Evolutionary conservation across 768 basidiomycete genomes (phyloP).

Genomic region (Suillus discolor): DNA sequence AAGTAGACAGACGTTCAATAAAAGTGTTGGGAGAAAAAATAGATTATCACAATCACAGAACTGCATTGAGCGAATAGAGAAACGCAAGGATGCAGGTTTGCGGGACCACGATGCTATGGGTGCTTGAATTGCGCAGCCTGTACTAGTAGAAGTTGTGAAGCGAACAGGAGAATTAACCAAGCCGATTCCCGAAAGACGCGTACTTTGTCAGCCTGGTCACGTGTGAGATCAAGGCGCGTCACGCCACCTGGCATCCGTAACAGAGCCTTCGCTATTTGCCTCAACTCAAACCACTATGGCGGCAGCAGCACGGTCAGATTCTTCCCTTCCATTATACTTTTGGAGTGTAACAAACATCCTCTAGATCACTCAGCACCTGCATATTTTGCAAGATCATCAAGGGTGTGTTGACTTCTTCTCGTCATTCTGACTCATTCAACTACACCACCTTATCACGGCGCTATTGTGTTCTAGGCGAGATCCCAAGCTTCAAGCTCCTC

Average conservation of each 20-base stretch:
- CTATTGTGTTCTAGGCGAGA: constrained; percentile 60
- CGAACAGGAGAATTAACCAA: no score
- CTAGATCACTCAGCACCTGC: constrained; percentile 63
- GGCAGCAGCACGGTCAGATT: not conserved
- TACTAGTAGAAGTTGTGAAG: no score
- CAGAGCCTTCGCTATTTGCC: no score
- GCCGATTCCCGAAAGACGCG: no score
- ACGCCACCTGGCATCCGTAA: no score
- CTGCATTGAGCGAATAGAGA: no score
- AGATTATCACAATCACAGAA: no score
- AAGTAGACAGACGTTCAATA: no score
- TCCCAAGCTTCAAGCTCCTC: constrained; percentile 84
- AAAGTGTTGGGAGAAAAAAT: no score
- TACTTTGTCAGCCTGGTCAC: not conserved
- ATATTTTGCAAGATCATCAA: constrained; percentile 97
- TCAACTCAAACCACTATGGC: not conserved
- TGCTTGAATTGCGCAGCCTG: no score
- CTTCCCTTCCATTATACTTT: not conserved
- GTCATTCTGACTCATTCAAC: not conserved
- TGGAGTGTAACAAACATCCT: not conserved
- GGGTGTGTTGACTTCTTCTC: constrained; percentile 43
- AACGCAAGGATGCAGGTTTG: no score
- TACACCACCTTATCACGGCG: not conserved
- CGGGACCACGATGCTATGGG: no score
- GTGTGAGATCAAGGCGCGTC: not conserved